Percentiles rank a stretch among this genome's conserved stretches.
phyloP scores from a whole-genome alignment of 108 stramenopile species.

The Cyclotella kingstonii region DNA sequence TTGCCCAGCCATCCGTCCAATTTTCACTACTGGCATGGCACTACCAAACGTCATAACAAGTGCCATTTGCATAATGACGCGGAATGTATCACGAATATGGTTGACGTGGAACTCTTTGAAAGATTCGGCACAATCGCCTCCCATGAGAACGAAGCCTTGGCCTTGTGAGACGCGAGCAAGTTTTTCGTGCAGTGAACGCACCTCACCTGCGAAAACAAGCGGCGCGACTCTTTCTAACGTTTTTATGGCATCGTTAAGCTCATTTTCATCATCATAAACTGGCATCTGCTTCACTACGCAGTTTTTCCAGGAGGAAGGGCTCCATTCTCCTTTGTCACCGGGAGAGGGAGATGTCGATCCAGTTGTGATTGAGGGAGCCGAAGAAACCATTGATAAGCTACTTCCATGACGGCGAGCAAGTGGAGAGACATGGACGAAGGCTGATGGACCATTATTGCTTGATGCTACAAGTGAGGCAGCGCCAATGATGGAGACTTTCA shows the following conservation, averaged over 20 bases:
- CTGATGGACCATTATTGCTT: conserved; percentile 14
- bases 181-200: conserved; percentile 85
- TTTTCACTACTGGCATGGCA: conserved; percentile 94
- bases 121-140: conserved; percentile 98
- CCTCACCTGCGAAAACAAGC: conserved; percentile 91
- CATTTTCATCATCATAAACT: conserved; percentile 70
- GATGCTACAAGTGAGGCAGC: conserved; percentile 23
- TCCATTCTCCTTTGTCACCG: conserved; percentile 50
- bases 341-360: conserved; percentile 16
- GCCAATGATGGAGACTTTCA: conserved; percentile 22
- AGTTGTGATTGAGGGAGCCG: conserved; percentile 13
- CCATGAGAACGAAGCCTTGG: conserved; percentile 97
- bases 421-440: conserved; percentile 21
- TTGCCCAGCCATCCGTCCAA: conserved; percentile 97
- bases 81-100: conserved; percentile 94
- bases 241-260: conserved; percentile 57
- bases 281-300: conserved; percentile 76
- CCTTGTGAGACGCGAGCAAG: conserved; percentile 92
- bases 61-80: conserved; percentile 92
- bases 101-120: conserved; percentile 94
- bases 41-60: conserved; percentile 95
- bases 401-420: background rate
- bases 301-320: conserved; percentile 74
- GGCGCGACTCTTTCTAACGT: conserved; percentile 65
- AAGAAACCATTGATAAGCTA: conserved; percentile 12